phyloP scores from a whole-genome alignment of 148 eudicot species.

The Vaccinium myrtillus region DNA sequence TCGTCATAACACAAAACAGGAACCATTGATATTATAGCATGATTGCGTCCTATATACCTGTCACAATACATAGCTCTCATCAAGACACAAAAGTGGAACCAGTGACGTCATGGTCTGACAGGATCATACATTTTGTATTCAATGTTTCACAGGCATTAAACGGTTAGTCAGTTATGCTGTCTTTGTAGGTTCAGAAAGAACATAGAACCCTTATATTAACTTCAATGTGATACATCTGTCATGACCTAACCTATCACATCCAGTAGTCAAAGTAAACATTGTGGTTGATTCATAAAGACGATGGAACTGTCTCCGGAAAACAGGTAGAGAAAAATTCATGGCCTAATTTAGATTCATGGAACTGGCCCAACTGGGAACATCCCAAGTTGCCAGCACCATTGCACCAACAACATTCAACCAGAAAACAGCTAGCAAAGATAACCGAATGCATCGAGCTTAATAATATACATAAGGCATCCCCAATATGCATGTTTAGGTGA shows the following conservation, averaged over 20 bases:
- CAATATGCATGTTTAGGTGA: not conserved
- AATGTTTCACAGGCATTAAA: not conserved
- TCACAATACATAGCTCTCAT: not conserved
- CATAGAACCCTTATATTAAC: constrained; percentile 3
- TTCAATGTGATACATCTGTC: not conserved
- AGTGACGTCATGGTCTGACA: not conserved
- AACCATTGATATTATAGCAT: not conserved
- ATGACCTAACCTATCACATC: not conserved
- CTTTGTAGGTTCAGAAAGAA: not conserved
- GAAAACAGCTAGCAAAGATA: not conserved
- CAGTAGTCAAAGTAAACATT: not conserved
- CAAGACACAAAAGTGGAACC: not conserved
- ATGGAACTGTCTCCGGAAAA: not conserved
- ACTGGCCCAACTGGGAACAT: not conserved
- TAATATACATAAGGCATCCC: not conserved
- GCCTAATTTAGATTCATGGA: not conserved
- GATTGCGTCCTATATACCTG: not conserved
- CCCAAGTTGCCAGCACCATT: not conserved
- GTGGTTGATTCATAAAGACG: not conserved
- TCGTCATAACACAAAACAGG: not conserved
- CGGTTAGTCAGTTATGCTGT: not conserved
- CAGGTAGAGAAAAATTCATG: not conserved
- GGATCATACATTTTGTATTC: not conserved
- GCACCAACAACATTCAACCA: not conserved
- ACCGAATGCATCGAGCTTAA: not conserved